Evolutionary conservation across 257 asterid species (phyloP).

Genomic region (Nicotiana attenuata): DNA sequence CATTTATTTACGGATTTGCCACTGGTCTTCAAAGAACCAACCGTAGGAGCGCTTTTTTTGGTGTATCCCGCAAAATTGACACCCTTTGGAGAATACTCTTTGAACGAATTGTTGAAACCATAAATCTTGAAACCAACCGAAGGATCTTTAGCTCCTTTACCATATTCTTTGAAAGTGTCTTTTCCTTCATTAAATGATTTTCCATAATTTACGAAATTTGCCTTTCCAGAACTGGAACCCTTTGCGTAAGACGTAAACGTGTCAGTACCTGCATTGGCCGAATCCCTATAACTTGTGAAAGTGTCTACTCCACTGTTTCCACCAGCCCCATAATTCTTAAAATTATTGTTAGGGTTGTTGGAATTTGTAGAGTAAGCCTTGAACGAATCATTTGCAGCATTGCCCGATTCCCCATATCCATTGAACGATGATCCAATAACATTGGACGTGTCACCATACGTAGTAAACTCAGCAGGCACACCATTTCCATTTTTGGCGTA

Average conservation of each 20-base stretch:
- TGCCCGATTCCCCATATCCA: constrained; percentile 58
- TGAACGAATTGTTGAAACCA: constrained; percentile 60
- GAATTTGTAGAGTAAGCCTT: constrained; percentile 54
- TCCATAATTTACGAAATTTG: constrained; percentile 62
- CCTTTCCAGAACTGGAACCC: constrained; percentile 40
- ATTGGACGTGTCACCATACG: constrained; percentile 61
- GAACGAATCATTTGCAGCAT: constrained; percentile 68
- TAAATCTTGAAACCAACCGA: constrained; percentile 53
- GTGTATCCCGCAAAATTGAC: constrained; percentile 64
- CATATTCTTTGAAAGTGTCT: constrained; percentile 70
- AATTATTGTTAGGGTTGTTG: constrained; percentile 61
- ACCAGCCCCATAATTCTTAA: constrained; percentile 59
- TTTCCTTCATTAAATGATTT: constrained; percentile 60
- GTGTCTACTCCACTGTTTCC: constrained; percentile 51
- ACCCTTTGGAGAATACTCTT: constrained; percentile 64
- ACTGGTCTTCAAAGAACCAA: neutral
- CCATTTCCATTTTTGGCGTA: constrained; percentile 64
- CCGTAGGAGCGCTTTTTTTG: constrained; percentile 17
- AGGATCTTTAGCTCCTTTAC: constrained; percentile 45
- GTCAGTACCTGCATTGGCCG: constrained; percentile 64
- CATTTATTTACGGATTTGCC: constrained; percentile 30
- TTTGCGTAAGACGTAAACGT: constrained; percentile 59
- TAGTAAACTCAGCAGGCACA: constrained; percentile 46
- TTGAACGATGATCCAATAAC: constrained; percentile 61
- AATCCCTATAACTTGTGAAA: constrained; percentile 53